Base-by-base conservation (phyloP, 495 filamentous ascomycete species). In the Talaromyces adpressus region DNA sequence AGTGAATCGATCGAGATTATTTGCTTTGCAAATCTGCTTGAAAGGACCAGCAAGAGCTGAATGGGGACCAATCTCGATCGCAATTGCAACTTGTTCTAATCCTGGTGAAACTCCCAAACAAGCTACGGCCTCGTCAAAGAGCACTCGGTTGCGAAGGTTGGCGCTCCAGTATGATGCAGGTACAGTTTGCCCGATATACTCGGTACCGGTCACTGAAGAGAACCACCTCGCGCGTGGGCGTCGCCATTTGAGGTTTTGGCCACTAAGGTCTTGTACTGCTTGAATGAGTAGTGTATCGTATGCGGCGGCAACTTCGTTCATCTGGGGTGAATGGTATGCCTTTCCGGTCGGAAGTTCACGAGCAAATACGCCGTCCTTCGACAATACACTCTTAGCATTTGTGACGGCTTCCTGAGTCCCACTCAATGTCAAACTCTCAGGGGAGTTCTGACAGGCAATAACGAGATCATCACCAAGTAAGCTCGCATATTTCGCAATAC, bases 311-410 rank as follows among this genome's bases (percentile, higher is more conserved):
- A 61, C 49, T 7, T 57, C 58, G 6, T 22, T 22, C 80, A 87
- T 86, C 65, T 85, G 81, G 32, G 79, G 79, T 16, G 84, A 86
- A 64, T 87, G 84, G 60, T 83, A 87, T 7, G 84, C 84, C n/a
- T 47, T 45, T 29, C 76, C 72, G 51, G 32, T 34, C 80, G 76
- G 45, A 84, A 78, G 23, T 75, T 69, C 2, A 87, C 77, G 34
- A 77, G 75, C 75, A 70, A 87, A 85, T 25, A 80, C 64, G 1
- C 67, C 64, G 32, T 64, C 41, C 20, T 57, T 30, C 11, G 59
- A 39, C 23, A 70, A 39, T 8, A 14, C 23, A 16, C 49, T 27
- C 25, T 67, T 30, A 4, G 67, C 47, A 7, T 41, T 59, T 23
- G 64, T 20, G 20, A 78, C 57, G 1, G 68, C 69, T 5, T n/a